Evolutionary conservation across 768 basidiomycete genomes (phyloP).

Genomic region (Russula vinacea): DNA sequence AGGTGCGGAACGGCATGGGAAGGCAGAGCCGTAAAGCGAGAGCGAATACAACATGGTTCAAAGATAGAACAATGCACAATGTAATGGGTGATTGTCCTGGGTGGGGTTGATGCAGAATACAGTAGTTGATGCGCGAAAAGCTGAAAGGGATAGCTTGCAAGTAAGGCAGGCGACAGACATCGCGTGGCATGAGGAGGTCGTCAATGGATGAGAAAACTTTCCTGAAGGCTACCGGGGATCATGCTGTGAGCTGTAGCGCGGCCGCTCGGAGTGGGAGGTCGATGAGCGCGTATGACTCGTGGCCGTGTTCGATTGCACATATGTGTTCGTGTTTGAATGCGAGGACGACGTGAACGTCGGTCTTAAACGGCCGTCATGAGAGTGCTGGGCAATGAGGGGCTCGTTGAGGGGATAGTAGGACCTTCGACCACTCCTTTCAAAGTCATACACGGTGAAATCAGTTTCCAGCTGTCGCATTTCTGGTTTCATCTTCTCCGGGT

Average conservation of each 20-base stretch:
- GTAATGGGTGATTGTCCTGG: slow-evolving; percentile 11
- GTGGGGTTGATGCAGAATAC: slow-evolving; percentile 17
- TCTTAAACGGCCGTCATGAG: not conserved
- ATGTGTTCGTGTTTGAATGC: slow-evolving; percentile 29
- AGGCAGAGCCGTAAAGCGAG: not conserved
- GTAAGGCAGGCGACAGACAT: slow-evolving; percentile 2
- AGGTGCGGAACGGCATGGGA: not conserved
- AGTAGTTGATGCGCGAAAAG: slow-evolving; percentile 8
- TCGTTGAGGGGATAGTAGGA: slow-evolving; percentile 90
- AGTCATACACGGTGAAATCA: slow-evolving; percentile 93
- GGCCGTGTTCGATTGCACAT: slow-evolving; percentile 16
- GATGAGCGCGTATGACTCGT: slow-evolving; percentile 7
- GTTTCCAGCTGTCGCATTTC: slow-evolving; percentile 92
- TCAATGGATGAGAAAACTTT: not conserved
- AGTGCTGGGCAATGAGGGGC: slow-evolving; percentile 40
- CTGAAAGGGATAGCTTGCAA: slow-evolving; percentile 3
- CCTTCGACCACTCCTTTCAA: slow-evolving; percentile 61
- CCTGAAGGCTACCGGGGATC: slow-evolving; percentile 5
- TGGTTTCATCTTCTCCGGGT: slow-evolving; percentile 81
- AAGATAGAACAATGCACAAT: slow-evolving; percentile 13
- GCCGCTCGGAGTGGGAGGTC: not conserved
- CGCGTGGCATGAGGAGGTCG: slow-evolving; percentile 16
- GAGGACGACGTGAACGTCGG: slow-evolving; percentile 21
- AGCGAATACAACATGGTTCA: slow-evolving; percentile 16
- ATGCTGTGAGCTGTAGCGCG: slow-evolving; percentile 16